Conservation (phyloP, 106 monocot genomes). For the Phalaenopsis aphrodite region DNA sequence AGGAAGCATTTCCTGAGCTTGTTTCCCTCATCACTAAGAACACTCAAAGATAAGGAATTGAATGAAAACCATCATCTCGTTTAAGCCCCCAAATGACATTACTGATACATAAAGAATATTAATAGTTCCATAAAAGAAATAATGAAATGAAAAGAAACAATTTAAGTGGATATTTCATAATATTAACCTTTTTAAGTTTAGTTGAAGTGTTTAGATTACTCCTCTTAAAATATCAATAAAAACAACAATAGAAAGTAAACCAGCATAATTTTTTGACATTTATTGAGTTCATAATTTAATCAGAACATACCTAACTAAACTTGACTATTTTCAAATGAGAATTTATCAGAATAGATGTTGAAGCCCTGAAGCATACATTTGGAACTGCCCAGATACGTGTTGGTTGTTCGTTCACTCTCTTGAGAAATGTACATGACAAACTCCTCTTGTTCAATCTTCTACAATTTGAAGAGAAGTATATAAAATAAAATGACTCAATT, state of each 20-base stretch:
- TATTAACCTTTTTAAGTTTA: not conserved
- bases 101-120: not conserved
- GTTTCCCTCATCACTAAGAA: no score
- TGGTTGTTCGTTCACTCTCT: constrained; percentile 5
- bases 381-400: constrained; percentile 12
- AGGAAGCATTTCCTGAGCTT: no score
- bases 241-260: not conserved
- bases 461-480: constrained; percentile 10
- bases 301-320: constrained; percentile 3
- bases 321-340: constrained; percentile 5
- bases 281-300: not conserved
- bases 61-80: not conserved
- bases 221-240: not conserved
- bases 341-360: not conserved
- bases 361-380: constrained; percentile 28
- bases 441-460: constrained; percentile 14
- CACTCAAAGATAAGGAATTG: not conserved
- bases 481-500: not conserved
- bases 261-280: not conserved
- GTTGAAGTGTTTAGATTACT: not conserved
- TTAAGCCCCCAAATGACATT: not conserved
- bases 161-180: not conserved
- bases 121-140: not conserved
- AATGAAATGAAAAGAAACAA: not conserved
- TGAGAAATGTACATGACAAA: not conserved